Percentiles rank a stretch among this genome's conserved stretches.
Evolutionary conservation across 2,329 filamentous ascomycete species (phyloP).

Genomic region (Blumeria hordei): DNA sequence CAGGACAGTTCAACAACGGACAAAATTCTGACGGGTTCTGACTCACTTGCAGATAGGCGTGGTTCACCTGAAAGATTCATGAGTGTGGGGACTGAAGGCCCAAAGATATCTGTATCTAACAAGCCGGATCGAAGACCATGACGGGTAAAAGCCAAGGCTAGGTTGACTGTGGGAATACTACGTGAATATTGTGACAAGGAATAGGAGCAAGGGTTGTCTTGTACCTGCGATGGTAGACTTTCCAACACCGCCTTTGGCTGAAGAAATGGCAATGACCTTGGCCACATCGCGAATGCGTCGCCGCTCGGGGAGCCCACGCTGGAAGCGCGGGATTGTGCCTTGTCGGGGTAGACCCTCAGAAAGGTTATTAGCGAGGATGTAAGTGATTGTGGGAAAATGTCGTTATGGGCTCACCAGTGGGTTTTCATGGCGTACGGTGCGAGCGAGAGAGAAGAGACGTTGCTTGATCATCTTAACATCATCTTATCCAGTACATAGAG

Average conservation of each 20-base stretch:
- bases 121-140: slow-evolving; percentile 66
- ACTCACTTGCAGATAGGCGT: slow-evolving; percentile 44
- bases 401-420: too few relatives aligned
- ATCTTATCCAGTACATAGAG: too few relatives aligned
- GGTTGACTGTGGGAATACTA: slow-evolving; percentile 30
- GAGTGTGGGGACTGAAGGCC: slow-evolving; percentile 78
- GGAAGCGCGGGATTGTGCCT: slow-evolving; percentile 48
- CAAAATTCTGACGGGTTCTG: background rate
- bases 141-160: slow-evolving; percentile 67
- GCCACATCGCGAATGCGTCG: slow-evolving; percentile 62
- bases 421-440: too few relatives aligned
- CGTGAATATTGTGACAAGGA: background rate
- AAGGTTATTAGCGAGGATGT: too few relatives aligned
- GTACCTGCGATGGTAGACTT: slow-evolving; percentile 79
- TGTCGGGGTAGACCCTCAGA: slow-evolving; percentile 60
- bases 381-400: too few relatives aligned
- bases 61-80: slow-evolving; percentile 64
- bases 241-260: slow-evolving; percentile 91
- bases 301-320: slow-evolving; percentile 58
- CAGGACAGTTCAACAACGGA: background rate
- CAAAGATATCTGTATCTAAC: slow-evolving; percentile 89
- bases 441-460: too few relatives aligned
- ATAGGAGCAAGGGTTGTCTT: slow-evolving; percentile 6
- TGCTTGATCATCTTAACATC: too few relatives aligned
- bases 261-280: slow-evolving; percentile 91